Evolutionary conservation across 169 alveolate species (phyloP).

Genomic region (Cyclospora cayetanensis): DNA sequence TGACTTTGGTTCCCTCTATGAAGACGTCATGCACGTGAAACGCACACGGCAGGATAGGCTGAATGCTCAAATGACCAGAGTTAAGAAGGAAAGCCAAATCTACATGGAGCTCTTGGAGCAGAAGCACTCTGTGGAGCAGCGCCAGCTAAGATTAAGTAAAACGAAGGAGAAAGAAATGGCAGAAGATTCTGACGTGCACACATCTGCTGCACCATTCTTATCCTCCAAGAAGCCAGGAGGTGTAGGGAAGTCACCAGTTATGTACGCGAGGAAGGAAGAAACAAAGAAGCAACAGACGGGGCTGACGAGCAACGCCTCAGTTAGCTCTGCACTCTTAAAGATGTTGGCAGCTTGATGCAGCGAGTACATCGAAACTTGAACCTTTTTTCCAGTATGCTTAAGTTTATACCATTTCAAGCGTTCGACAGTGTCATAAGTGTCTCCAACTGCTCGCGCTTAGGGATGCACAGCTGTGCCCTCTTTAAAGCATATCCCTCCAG

Average conservation of each 20-base stretch:
- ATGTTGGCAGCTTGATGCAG: slow-evolving; percentile 9
- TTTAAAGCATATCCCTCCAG: no score
- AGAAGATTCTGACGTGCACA: background rate
- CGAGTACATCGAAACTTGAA: background rate
- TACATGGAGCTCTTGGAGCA: background rate
- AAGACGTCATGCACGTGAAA: background rate
- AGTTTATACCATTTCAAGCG: background rate
- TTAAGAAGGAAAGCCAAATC: background rate
- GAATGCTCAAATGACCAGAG: slow-evolving; percentile 12
- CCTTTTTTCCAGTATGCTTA: background rate
- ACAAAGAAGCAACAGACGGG: background rate
- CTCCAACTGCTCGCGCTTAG: no score
- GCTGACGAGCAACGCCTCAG: background rate
- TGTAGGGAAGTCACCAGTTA: no score
- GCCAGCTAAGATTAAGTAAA: background rate
- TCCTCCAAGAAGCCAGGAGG: background rate
- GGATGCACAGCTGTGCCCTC: no score
- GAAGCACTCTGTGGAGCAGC: background rate
- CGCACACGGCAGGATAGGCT: background rate
- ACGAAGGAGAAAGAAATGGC: background rate
- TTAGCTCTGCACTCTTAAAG: background rate
- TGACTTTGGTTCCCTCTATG: background rate
- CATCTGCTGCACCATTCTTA: background rate
- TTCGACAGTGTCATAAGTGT: no score
- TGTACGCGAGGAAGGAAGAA: background rate